Conservation (phyloP, 176 grass and related monocot species). For the Eragrostis nindensis region DNA sequence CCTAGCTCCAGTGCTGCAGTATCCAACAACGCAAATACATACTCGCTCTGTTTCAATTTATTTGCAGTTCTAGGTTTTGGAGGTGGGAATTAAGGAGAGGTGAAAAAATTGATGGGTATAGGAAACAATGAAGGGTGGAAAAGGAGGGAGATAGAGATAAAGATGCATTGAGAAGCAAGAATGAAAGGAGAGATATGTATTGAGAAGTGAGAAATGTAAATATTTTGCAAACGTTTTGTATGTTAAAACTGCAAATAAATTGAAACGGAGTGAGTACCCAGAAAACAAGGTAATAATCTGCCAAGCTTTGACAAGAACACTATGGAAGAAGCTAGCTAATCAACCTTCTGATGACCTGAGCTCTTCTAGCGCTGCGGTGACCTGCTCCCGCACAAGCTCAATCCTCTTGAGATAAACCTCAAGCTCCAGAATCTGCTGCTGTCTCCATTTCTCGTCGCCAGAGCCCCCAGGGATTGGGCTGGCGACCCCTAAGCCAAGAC, state of each 20-base stretch:
- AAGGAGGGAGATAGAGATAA: too few relatives aligned
- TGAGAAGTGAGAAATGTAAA: too few relatives aligned
- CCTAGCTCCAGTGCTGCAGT: neutral
- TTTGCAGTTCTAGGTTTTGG: too few relatives aligned
- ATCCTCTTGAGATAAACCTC: conserved; percentile 88
- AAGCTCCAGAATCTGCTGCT: conserved; percentile 80
- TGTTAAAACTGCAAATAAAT: too few relatives aligned
- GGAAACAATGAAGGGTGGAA: too few relatives aligned
- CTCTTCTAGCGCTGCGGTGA: conserved; percentile 57
- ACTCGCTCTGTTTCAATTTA: neutral
- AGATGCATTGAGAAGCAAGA: too few relatives aligned
- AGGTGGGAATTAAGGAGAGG: too few relatives aligned
- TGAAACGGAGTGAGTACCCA: too few relatives aligned
- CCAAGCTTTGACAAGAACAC: neutral
- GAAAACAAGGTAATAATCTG: conserved; percentile 14
- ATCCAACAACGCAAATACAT: neutral
- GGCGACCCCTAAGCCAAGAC: conserved; percentile 22
- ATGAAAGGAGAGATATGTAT: too few relatives aligned
- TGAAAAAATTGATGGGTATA: too few relatives aligned
- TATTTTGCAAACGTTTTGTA: too few relatives aligned
- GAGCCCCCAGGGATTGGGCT: conserved; percentile 16
- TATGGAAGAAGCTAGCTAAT: conserved; percentile 37
- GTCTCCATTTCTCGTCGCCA: conserved; percentile 70
- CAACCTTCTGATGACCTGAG: conserved; percentile 53
- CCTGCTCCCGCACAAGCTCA: conserved; percentile 74